A percentile compares a stretch with the other conserved stretches of the same genome.
Evolutionary conservation across 805 yeast genomes (phyloP).

Genomic region (Jamesozyma spencerorum): DNA sequence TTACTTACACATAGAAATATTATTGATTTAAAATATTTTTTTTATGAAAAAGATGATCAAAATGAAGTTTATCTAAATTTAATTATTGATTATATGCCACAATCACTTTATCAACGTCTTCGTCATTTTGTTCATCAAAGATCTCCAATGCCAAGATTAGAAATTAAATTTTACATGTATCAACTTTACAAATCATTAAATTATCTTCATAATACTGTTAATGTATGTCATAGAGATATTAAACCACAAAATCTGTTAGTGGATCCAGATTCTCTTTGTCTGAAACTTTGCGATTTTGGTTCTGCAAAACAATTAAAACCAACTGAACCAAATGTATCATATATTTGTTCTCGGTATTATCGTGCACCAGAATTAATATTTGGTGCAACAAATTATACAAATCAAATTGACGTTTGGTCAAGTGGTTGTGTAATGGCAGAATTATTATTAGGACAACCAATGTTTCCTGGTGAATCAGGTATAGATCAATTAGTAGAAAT

Average conservation of each 20-base stretch:
- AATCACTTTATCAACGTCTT: slow-evolving; percentile 83
- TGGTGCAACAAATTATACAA: slow-evolving; percentile 93
- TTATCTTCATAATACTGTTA: slow-evolving; percentile 66
- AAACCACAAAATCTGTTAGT: slow-evolving; percentile 86
- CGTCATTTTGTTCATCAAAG: slow-evolving; percentile 73
- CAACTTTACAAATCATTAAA: slow-evolving; percentile 69
- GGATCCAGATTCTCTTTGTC: slow-evolving; percentile 73
- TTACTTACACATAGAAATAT: slow-evolving; percentile 76
- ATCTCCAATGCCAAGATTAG: slow-evolving; percentile 77
- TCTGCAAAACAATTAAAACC: slow-evolving; percentile 87
- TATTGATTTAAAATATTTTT: slow-evolving; percentile 79
- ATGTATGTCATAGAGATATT: slow-evolving; percentile 86
- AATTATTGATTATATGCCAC: slow-evolving; percentile 90
- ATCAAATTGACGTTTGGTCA: slow-evolving; percentile 95
- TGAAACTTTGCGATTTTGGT: slow-evolving; percentile 94
- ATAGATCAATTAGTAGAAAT: slow-evolving; percentile 96
- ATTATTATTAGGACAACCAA: slow-evolving; percentile 85
- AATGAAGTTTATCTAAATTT: slow-evolving; percentile 66
- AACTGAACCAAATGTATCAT: slow-evolving; percentile 87
- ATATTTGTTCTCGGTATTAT: slow-evolving; percentile 92
- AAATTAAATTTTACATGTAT: slow-evolving; percentile 76
- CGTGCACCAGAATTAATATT: slow-evolving; percentile 96
- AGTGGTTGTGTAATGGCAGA: slow-evolving; percentile 99
- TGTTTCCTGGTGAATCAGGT: slow-evolving; percentile 96
- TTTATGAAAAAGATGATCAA: slow-evolving; percentile 62